A percentile compares a stretch with the other conserved stretches of the same genome.
Evolutionary conservation across 176 grass and related monocot species (phyloP).

Genomic region (Puya raimondii): DNA sequence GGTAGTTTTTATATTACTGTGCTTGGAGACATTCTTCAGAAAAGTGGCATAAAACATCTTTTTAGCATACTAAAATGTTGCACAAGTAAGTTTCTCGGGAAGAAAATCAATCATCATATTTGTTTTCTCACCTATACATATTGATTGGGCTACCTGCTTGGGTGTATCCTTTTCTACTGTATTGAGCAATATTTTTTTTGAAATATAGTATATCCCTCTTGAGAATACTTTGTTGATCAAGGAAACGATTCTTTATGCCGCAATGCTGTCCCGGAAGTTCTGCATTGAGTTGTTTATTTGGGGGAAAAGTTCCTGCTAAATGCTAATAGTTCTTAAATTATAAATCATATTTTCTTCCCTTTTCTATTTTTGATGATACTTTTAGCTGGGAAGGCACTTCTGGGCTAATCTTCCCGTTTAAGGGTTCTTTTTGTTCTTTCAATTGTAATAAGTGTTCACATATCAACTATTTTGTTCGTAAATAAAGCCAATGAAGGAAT

Average conservation of each 20-base stretch:
- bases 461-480: not conserved
- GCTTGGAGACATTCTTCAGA: not conserved
- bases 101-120: no score
- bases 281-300: not conserved
- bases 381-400: not conserved
- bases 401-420: no score
- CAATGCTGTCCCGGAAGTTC: not conserved
- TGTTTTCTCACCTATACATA: not conserved
- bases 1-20: constrained; percentile 28
- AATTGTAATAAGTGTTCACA: not conserved
- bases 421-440: not conserved
- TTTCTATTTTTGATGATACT: not conserved
- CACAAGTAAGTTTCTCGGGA: no score
- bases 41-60: not conserved
- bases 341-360: no score
- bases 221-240: no score
- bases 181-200: no score
- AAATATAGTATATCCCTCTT: no score
- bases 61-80: not conserved
- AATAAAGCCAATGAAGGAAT: not conserved
- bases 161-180: no score
- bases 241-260: no score
- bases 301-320: not conserved
- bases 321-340: no score
- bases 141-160: not conserved